Evolutionary conservation across 306 rosid genomes (phyloP), one percentile per base, ranked within the genome.

Genomic region (Erythrophleum fordii): DNA sequence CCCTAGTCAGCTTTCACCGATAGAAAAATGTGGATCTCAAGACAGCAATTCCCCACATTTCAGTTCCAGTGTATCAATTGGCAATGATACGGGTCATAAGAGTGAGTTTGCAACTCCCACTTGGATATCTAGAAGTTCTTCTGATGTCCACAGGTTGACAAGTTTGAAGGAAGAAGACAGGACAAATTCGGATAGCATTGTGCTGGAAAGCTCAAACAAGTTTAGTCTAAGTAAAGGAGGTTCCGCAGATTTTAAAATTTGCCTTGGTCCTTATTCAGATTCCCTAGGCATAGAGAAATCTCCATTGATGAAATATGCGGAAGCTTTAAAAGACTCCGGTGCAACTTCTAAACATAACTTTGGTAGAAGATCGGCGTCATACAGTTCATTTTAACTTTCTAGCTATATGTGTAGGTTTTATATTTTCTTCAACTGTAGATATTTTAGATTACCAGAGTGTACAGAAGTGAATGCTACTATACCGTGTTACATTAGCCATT

Each of bases 271-370:
- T 45, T 79, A 70, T 62, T 72, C 80, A 1, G 92, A 77, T 75
- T 72, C 80, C 66, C 35, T 79, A 56, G 64, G 62, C 67, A 14
- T 66, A 1, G 90, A 86, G 73, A 87, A 80, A 80, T 73, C 82
- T 31, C 82, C 88, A 79, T 77, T 95, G 83, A 84, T 77, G 89
- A 91, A 91, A 82, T 95, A 90, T 81, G 94, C 97, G 29, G 92
- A 82, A 82, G 97, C 84, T 80, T 82, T 93, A 49, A 87, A 84
- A 72, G 81, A 85, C 66, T 85, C 93, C 76, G 80, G 88, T 22
- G 76, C 17, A 6, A 72, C 78, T 66, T 82, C 73, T 51, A 78
- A 69, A 20, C 75, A 51, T 23, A 69, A 42, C 42, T 20, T 78
- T 37, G 87, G 78, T n/a, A 81, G 73, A 61, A 92, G 84, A 82